Percentiles rank a stretch among this genome's conserved stretches.
Conservation (phyloP, 2,329 filamentous ascomycete species). For the Aureobasidium mangrovei region DNA sequence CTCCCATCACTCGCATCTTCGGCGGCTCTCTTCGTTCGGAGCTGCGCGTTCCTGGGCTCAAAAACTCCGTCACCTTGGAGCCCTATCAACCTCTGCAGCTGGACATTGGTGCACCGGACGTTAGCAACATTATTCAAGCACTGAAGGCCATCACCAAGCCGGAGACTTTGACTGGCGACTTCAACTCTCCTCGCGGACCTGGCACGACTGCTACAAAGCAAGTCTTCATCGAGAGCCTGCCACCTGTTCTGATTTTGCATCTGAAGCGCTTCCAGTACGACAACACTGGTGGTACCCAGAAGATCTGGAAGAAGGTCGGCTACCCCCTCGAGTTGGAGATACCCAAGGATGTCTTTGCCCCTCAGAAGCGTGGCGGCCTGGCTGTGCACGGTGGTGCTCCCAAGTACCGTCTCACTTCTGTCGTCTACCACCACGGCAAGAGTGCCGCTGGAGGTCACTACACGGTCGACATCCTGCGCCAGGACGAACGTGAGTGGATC, state of each 20-base stretch:
- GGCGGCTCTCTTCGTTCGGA: conserved; percentile 86
- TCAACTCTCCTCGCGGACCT: conserved; percentile 67
- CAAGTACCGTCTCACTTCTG: conserved; percentile 76
- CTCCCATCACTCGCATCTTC: conserved; percentile 89
- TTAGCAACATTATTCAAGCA: conserved; percentile 87
- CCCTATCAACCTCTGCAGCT: conserved; percentile 91
- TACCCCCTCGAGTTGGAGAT: conserved; percentile 94
- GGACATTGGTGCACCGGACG: conserved; percentile 79
- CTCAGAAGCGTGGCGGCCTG: conserved; percentile 59
- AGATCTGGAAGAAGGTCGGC: conserved; percentile 97
- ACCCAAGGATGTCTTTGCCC: conserved; percentile 78
- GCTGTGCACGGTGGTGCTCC: conserved; percentile 61
- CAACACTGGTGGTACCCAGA: conserved; percentile 76
- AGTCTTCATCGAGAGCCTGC: conserved; percentile 84
- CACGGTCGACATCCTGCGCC: conserved; percentile 89
- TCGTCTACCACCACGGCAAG: conserved; percentile 96
- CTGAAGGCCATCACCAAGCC: conserved; percentile 74
- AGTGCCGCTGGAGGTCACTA: conserved; percentile 95
- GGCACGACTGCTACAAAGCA: conserved; percentile 81
- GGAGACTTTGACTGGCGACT: conserved; percentile 78
- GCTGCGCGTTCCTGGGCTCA: conserved; percentile 74
- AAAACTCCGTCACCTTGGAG: conserved; percentile 84
- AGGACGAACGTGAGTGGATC: conserved; percentile 94
- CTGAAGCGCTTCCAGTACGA: conserved; percentile 97
- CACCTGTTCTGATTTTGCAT: conserved; percentile 86